phyloP scores from a whole-genome alignment of 495 filamentous ascomycete genomes.

The Daldinia grandis region DNA sequence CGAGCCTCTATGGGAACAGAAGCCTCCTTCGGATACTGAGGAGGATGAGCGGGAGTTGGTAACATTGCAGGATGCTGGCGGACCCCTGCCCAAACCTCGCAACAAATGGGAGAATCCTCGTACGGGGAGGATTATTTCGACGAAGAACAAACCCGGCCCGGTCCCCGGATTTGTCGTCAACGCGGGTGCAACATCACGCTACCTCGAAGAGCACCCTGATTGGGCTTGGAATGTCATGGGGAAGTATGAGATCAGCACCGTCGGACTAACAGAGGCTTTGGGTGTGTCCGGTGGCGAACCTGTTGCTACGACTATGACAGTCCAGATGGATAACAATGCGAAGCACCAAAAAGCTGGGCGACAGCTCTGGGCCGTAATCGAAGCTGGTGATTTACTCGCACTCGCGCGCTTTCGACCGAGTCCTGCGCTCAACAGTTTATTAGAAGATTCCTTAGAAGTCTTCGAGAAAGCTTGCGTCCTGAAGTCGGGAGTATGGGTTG shows the following conservation, averaged over 20 bases:
- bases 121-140: constrained; percentile 5
- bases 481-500: constrained; percentile 9
- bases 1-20: constrained; percentile 1
- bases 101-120: constrained; percentile 26
- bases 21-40: constrained; percentile 5
- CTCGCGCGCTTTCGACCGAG: constrained; percentile 1
- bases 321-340: constrained; percentile 16
- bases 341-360: constrained; percentile 23
- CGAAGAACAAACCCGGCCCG: constrained; percentile 17
- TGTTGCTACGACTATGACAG: constrained; percentile 6
- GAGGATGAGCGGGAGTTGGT: background rate
- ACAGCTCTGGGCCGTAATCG: constrained; percentile 14
- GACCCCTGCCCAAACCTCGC: constrained; percentile 1
- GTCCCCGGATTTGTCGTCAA: constrained; percentile 13
- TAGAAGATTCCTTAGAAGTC: constrained; percentile 2
- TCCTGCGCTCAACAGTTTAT: background rate
- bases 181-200: constrained; percentile 14
- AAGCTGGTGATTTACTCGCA: constrained; percentile 1
- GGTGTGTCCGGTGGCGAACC: constrained; percentile 7
- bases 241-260: constrained; percentile 11
- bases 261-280: constrained; percentile 7
- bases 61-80: background rate
- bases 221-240: constrained; percentile 18
- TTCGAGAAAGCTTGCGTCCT: constrained; percentile 20
- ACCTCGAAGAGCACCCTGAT: constrained; percentile 9